Base-by-base conservation (phyloP, 2,329 filamentous ascomycete species). In the Talaromyces sp. region DNA sequence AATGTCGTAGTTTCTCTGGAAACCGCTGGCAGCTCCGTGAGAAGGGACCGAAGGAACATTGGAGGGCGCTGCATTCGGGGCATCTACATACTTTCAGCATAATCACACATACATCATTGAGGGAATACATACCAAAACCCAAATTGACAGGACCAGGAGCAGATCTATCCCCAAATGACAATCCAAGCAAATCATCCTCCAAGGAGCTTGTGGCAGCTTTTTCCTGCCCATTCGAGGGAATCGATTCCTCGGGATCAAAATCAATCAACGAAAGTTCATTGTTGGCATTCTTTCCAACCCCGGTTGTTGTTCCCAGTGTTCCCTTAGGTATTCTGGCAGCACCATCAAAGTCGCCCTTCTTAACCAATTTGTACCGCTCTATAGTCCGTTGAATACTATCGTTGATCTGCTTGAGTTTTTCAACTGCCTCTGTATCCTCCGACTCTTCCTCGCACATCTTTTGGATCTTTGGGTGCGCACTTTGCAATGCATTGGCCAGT, bases 401-500 rank as follows among this genome's bases (percentile, higher is more conserved):
- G 75, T 99, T 99, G 74, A 99, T 98, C 75, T 98, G 93, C 64
- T 99, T 85, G 11, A 99, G 84, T 79, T 97, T 97, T 50, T 93
- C 91, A 6, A 99, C 95, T 5, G 95, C 95, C 80, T 97, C 95
- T 67, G 93, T 89, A 74, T 99, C 95, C 67, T 98, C 94, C 11
- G 93, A 97, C 75, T 99, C 95, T 78, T 99, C 95, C 78, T 98
- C 94, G 74, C 94, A 98, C 94, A 99, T 99, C 80, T 92, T 97
- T 76, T 98, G 94, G 69, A 99, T 98, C 82, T 99, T 99, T 9
- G 95, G 95, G 73, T 99, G 95, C 2, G 95, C 95, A 74, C 90
- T 97, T 76, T 92, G 91, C 54, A 99, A 84, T 10, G 95, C 89
- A 69, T 90, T 89, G 5, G 93, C 93, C 62, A 99, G 85, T 82